Evolutionary conservation across 371 early-diverging fungal genomes (phyloP).

Genomic region (Mortierella sp.): DNA sequence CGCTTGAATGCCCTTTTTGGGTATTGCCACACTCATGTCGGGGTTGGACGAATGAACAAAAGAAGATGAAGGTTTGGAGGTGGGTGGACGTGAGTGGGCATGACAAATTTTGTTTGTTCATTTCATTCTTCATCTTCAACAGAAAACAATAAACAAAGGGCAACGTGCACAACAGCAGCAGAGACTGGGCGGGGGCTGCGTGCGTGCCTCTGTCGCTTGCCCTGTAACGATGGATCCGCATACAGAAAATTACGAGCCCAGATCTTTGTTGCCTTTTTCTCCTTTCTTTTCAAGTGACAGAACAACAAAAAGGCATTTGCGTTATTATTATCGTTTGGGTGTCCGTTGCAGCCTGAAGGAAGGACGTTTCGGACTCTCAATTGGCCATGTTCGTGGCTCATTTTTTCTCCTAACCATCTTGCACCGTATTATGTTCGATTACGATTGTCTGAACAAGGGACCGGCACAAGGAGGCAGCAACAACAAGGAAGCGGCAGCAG

Average conservation of each 20-base stretch:
- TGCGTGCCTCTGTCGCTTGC: neutral
- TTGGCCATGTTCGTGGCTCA: neutral
- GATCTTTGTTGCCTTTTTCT: neutral
- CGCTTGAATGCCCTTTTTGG: neutral
- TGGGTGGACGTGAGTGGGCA: conserved; percentile 3
- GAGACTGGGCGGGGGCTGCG: neutral
- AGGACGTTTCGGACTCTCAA: conserved; percentile 6
- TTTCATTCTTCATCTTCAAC: neutral
- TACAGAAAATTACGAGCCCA: conserved; percentile 6
- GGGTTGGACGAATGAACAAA: neutral
- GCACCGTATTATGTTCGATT: neutral
- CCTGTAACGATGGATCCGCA: neutral
- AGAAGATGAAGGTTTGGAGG: neutral
- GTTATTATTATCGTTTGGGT: conserved; percentile 1
- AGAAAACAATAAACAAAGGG: neutral
- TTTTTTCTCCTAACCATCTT: conserved; percentile 2
- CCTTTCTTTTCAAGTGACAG: conserved; percentile 8
- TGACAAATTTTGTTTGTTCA: conserved; percentile 4
- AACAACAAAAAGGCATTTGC: conserved; percentile 8
- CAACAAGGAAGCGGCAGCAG: neutral
- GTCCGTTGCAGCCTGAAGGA: neutral
- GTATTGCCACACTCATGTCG: neutral
- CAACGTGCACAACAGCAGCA: neutral
- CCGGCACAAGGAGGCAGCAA: neutral
- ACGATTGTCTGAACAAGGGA: neutral